Percentiles rank a stretch among this genome's conserved stretches.
phyloP scores from a whole-genome alignment of 352 stramenopile species.

The Globisporangium spiculum region DNA sequence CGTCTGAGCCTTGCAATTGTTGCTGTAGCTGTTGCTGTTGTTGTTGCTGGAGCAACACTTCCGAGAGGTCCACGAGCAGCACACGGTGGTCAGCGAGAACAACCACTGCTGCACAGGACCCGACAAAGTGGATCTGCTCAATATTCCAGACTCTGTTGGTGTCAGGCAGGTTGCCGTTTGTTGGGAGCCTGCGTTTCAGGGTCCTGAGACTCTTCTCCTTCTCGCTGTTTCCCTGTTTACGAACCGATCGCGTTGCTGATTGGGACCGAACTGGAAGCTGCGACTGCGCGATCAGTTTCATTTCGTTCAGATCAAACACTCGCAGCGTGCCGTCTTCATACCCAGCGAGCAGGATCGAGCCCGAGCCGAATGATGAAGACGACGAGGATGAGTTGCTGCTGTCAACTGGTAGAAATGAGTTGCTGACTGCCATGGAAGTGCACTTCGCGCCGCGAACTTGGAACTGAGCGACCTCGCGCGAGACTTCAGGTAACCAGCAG shows the following conservation, averaged over 20 bases:
- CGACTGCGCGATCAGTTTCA: constrained; percentile 40
- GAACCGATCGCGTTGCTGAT: background rate
- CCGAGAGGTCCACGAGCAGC: constrained; percentile 37
- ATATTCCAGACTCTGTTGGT: constrained; percentile 10
- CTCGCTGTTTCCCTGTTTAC: background rate
- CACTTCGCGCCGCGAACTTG: constrained; percentile 25
- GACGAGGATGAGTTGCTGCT: background rate
- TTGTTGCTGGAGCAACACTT: constrained; percentile 13
- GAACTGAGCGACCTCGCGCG: constrained; percentile 40
- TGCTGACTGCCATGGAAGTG: constrained; percentile 40
- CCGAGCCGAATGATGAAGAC: background rate
- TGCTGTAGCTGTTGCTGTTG: background rate
- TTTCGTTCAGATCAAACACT: constrained; percentile 46
- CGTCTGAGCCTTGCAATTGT: background rate
- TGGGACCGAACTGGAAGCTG: constrained; percentile 18
- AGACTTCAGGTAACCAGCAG: constrained; percentile 40
- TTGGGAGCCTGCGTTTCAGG: constrained; percentile 9
- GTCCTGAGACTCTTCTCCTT: constrained; percentile 1
- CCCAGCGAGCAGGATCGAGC: constrained; percentile 35
- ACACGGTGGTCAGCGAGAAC: constrained; percentile 29
- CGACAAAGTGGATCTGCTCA: constrained; percentile 37
- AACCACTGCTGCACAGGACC: constrained; percentile 23
- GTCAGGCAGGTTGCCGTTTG: background rate
- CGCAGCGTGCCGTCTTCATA: constrained; percentile 51
- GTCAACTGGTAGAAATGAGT: background rate